Evolutionary conservation across 2,329 filamentous ascomycete species (phyloP).

Genomic region (Penicillium sp.): DNA sequence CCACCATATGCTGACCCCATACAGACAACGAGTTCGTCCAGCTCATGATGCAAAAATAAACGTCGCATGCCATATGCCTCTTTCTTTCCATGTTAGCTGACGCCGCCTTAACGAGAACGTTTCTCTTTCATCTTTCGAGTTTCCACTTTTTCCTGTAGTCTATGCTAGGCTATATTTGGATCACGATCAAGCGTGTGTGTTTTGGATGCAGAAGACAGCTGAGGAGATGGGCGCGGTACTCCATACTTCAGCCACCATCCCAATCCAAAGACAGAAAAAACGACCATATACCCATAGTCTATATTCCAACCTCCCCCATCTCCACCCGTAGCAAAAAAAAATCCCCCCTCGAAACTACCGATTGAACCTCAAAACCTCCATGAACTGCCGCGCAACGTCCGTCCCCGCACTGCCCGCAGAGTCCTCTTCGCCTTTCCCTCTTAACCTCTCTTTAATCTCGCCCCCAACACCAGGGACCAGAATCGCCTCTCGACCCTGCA

Average conservation of each 20-base stretch:
- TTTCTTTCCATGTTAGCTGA: constrained; percentile 33
- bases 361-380: constrained; percentile 48
- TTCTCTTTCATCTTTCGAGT: constrained; percentile 23
- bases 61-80: constrained; percentile 22
- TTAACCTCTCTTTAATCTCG: constrained; percentile 37
- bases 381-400: constrained; percentile 48
- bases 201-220: constrained; percentile 22
- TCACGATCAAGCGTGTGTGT: constrained; percentile 27
- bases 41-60: constrained; percentile 94
- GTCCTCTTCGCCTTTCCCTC: constrained; percentile 17
- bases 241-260: constrained; percentile 8
- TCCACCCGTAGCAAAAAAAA: background rate
- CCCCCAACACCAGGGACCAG: constrained; percentile 43
- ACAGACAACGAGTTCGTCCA: constrained; percentile 90
- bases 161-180: constrained; percentile 25
- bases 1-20: constrained; percentile 23
- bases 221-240: constrained; percentile 6
- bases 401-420: constrained; percentile 38
- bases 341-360: constrained; percentile 26
- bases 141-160: constrained; percentile 31
- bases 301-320: background rate
- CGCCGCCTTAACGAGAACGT: constrained; percentile 26
- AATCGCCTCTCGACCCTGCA: constrained; percentile 43
- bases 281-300: background rate
- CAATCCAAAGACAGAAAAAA: background rate